Base-by-base conservation (phyloP, 2,329 filamentous ascomycete species). In the Ceratocystis cacaofunesta region DNA sequence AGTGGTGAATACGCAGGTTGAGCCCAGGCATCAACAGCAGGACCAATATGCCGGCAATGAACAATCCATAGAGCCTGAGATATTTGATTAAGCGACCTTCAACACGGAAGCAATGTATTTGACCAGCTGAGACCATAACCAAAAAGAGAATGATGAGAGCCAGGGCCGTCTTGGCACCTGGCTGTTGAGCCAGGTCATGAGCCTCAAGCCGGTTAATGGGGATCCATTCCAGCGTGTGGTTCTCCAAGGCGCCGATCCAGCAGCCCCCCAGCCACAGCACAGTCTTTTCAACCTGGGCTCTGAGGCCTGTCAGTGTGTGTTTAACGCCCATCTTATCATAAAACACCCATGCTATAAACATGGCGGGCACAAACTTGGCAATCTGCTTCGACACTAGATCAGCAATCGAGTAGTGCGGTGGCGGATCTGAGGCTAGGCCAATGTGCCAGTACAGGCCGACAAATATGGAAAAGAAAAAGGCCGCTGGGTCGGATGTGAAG, bases 221-320 rank as follows among this genome's bases (percentile, higher is more conserved):
- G 68, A 99, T 96, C 76, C 89, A 88, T 71, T 90, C 88, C 71
- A 99, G 90, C 0, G 94, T 97, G 75, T 96, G 95, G 75, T 97
- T 97, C 72, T 92, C 92, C 69, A 99, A 76, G 1, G 90, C 87
- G 17, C 92, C 94, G 48, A 96, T 84, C 88, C 95, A 99, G 72
- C 88, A 91, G 6, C 85, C 87, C 0, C 92, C 92, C 0, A 99
- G 79, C 88, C 91, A 97, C 32, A 97, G 79, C 2, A 97, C 75
- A 0, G 90, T 89, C 78, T 95, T 96, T 72, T 96, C 92, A 55
- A 96, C 71, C 72, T 96, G 92, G 0, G 92, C 90, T 0, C 84
- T 87, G 1, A 96, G 80, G 1, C 85, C 86, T 1, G 74, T 75
- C 30, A 96, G 81, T 0, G 88, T 85, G 58, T 89, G 86, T 3